phyloP scores from a whole-genome alignment of 371 early-diverging fungal species.

The Fennellomyces sp. region DNA sequence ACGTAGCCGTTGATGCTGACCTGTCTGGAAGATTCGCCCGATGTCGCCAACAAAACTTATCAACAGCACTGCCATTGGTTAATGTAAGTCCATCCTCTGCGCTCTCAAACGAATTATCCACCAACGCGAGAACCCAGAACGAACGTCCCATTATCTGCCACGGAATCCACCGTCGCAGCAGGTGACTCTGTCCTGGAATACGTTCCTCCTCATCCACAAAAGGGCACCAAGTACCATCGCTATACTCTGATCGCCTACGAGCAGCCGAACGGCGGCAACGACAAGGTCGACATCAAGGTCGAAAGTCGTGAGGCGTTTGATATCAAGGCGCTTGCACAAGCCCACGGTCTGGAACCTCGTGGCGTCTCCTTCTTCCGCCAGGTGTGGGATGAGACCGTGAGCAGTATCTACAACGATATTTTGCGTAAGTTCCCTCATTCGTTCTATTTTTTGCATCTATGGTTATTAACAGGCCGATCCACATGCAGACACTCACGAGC shows the following conservation, averaged over 20 bases:
- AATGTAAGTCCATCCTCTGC: constrained; percentile 32
- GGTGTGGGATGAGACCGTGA: constrained; percentile 73
- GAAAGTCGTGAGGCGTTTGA: constrained; percentile 45
- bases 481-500: constrained; percentile 38
- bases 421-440: constrained; percentile 35
- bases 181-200: constrained; percentile 70
- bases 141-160: constrained; percentile 68
- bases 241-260: constrained; percentile 73
- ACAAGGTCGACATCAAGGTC: constrained; percentile 49
- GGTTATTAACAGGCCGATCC: background rate
- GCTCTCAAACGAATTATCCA: background rate
- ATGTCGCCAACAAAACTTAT: constrained; percentile 60
- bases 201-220: constrained; percentile 82
- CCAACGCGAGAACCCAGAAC: constrained; percentile 32
- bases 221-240: constrained; percentile 80
- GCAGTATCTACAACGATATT: constrained; percentile 68
- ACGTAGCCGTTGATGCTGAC: too few species aligned
- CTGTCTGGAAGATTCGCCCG: constrained; percentile 75
- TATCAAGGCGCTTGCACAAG: constrained; percentile 47
- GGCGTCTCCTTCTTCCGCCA: constrained; percentile 80
- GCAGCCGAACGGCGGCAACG: constrained; percentile 67
- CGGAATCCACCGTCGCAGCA: constrained; percentile 40
- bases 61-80: constrained; percentile 73
- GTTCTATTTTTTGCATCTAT: too few species aligned
- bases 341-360: constrained; percentile 45